These are phyloP conservation scores for Sanghuangporus weigelae DNA, from an alignment of 1,284 basidiomycete species.

Conservation along the genomic window DNA sequence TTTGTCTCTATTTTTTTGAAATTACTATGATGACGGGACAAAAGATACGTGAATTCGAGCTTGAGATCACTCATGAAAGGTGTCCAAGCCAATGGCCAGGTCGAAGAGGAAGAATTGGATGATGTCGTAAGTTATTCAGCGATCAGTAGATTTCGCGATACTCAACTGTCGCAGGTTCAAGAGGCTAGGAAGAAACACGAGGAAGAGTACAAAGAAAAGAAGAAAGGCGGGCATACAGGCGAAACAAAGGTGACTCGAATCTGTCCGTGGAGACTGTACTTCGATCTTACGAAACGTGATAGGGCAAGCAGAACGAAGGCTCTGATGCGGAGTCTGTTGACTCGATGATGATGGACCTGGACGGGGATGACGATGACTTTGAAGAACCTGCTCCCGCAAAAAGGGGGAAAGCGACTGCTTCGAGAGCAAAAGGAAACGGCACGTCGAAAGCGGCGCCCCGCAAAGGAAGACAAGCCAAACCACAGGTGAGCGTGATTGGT, in stretches of 20 bases:
- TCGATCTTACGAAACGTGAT: conserved; percentile 10
- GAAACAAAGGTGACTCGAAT: conserved; percentile 36
- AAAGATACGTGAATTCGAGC: conserved; percentile 65
- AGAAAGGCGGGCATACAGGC: conserved; percentile 29
- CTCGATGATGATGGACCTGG: conserved; percentile 74
- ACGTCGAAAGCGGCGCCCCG: conserved; percentile 19
- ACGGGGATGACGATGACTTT: conserved; percentile 35
- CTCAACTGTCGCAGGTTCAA: conserved; percentile 42
- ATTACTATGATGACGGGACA: background rate
- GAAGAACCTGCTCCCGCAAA: conserved; percentile 52
- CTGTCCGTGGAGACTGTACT: background rate
- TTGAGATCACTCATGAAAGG: conserved; percentile 62
- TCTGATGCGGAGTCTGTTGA: conserved; percentile 61
- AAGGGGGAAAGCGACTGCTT: conserved; percentile 30
- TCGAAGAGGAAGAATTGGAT: conserved; percentile 71
- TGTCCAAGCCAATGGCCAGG: conserved; percentile 56
- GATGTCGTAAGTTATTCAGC: conserved; percentile 48
- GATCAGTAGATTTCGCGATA: background rate
- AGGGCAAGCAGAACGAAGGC: conserved; percentile 42
- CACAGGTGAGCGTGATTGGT: conserved; percentile 15
- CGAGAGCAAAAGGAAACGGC: conserved; percentile 14
- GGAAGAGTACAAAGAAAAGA: conserved; percentile 48
- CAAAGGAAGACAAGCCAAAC: conserved; percentile 28
- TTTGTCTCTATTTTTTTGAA: background rate
- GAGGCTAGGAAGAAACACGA: conserved; percentile 66